Evolutionary conservation across 352 stramenopile genomes (phyloP), one percentile per base, ranked within the genome.

Genomic region (Phytophthora macrochlamydospora): DNA sequence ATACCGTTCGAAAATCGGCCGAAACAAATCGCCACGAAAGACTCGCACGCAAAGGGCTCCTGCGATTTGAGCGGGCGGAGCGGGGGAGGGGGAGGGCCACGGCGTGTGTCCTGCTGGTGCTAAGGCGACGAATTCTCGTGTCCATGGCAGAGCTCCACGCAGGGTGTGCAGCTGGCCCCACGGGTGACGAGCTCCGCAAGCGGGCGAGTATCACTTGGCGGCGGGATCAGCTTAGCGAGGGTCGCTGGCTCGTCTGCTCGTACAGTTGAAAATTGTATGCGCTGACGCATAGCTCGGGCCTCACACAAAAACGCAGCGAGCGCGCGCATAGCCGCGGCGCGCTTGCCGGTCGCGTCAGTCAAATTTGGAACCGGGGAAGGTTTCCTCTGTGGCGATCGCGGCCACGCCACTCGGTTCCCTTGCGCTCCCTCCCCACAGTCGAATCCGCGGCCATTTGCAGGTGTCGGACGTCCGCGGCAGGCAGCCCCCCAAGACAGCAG

Each of bases 371-470:
- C 49, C 38, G 18, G 18, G 18, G 18, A 24, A 24, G 18, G 18
- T 24, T 24, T 24, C 18, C 18, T 24, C 18, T 24, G 18, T 24
- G 18, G 18, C 18, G 18, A 24, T 24, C 18, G n/a, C 50, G 50
- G 50, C 31, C 31, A 38, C 31, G 62, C 52, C 69, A 66, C 66
- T 75, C 73, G 60, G 28, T 52, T 52, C 46, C 46, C 46, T 51
- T 52, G 46, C 46, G 46, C 46, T 52, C 46, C 7, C 46, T 73
- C 69, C 69, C 66, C 69, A 73, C 69, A 71, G 56, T 59, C 59
- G 65, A 71, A 78, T 72, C 62, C 53, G 43, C 56, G 69, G 49
- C 58, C 70, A 78, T 78, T 78, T 53, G 48, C 62, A 56, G 43
- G 43, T 49, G 43, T 49, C 43, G 43, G 43, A 54, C 9, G 24